Evolutionary conservation across 139 green algal species (phyloP), one percentile per base, ranked within the genome.

Genomic region (Dunaliella sp.): DNA sequence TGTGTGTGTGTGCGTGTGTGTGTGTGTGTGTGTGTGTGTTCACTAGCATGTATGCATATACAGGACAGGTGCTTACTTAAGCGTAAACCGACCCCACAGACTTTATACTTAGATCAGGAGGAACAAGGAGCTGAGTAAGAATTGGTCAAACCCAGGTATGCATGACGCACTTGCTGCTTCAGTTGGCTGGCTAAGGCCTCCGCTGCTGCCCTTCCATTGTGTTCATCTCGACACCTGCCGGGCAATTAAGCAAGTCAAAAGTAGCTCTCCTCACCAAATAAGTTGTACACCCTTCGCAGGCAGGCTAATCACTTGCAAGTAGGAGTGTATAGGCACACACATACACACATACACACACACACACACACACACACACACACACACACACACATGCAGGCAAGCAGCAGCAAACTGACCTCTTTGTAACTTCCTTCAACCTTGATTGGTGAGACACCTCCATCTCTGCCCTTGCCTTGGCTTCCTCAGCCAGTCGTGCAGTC

Each of bases 341-440:
- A 24, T 36, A 32, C 22, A 28, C 26, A 35, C 22, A 3, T 16
- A 30, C 24, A 16, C 21, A 16, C 26, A 16, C 22, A 32, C 76
- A 57, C 33, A 37, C 33, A 31, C 24, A 25, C 31, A 3, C n/a
- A 30, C 33, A 30, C 33, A 59, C 16, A 30, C 30, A 38, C 80
- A n/a, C 37, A 86, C 24, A 16, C 21, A 16, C 26, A 16, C 22
- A 32, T 31, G 26, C 33, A 37, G 2, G 3, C 24, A 25, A 3
- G 31, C n/a, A 30, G 2, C 1, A 3, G 34, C 16, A 30, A 32
- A 38, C 80, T 12, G 30, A 86, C 83, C 84, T 74, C 31, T 87
- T 87, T 1, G 78, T 80, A 31, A 87, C 82, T 34, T 87, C 84
- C 75, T 78, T 87, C 1, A 87, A 28, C 3, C 80, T 31, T n/a